Evolutionary conservation across 2,329 filamentous ascomycete species (phyloP).

Genomic region (Botryotinia narcissicola): DNA sequence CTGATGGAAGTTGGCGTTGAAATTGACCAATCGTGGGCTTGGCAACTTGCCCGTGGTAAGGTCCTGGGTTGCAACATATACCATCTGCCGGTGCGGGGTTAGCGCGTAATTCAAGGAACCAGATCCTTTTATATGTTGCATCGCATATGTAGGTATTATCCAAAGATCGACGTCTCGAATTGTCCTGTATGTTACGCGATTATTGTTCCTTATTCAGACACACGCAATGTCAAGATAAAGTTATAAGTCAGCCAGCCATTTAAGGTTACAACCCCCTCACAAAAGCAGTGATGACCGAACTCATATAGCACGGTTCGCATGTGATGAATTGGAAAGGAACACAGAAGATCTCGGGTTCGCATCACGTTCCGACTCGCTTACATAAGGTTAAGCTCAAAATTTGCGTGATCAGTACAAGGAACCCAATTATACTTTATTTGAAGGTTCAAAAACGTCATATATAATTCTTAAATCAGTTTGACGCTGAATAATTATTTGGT

Average conservation of each 20-base stretch:
- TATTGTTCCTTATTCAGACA: not conserved
- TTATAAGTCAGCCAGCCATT: not conserved
- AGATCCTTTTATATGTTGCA: slow-evolving; percentile 2
- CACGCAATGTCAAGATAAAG: not conserved
- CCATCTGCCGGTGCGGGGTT: slow-evolving; percentile 5
- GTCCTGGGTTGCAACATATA: not conserved
- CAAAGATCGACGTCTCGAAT: not conserved
- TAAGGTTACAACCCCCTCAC: not conserved
- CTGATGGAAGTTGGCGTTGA: not conserved
- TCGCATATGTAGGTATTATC: not conserved
- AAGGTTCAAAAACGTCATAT: not conserved
- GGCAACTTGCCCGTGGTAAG: not conserved
- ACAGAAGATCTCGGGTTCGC: not conserved
- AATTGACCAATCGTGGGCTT: not conserved
- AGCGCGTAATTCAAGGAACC: not conserved
- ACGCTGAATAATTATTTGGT: not conserved
- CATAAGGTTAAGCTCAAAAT: not conserved
- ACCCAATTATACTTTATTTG: not conserved
- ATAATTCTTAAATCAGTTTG: not conserved
- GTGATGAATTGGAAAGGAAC: not conserved
- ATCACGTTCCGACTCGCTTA: not conserved
- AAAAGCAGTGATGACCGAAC: not conserved
- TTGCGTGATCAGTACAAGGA: not conserved
- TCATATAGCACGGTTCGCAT: not conserved
- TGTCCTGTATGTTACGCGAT: no score